Evolutionary conservation across 345 rosid species (phyloP), one percentile per base, ranked within the genome.

Genomic region (Aquilaria malaccensis): DNA sequence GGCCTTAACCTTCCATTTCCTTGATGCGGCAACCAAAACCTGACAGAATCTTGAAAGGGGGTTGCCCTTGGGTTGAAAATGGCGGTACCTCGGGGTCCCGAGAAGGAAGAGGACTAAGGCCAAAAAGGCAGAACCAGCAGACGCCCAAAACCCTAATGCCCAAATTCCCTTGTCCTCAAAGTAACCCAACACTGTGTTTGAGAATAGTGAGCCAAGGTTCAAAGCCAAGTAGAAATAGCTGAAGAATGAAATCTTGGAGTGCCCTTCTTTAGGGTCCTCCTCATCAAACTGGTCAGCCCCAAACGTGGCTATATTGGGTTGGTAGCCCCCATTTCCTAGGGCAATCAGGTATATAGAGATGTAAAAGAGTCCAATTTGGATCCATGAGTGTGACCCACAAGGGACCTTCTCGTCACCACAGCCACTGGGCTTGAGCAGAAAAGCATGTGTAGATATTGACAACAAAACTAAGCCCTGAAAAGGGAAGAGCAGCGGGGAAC

Each of bases 261-360:
- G 72, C 48, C 90, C 85, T 83, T 88, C 99, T 55, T 74, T 72
- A 1, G 91, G 80, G 72, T 94, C 89, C 52, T 86, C 92, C 59
- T 79, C 99, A 57, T 94, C 97, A 69, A 94, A 94, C 68, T 94
- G 99, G 66, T 94, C 97, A 9, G 99, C 95, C 60, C 97, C 97
- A 61, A 94, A 90, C 14, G 99, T 87, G 58, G 99, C 99, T 12
- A 94, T 88, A 46, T 64, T 94, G 0, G 99, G 97, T 59, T 94
- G 99, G 76, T 94, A 90, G 29, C 95, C 97, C 60, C 99, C 99
- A 37, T 94, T 84, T 45, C 99, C 99, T 9, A 94, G 79, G 15
- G 99, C 99, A 11, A 86, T 55, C 12, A 90, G 75, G 81, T 88
- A 94, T 32, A 83, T 79, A 3, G 99, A 82, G 2, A 90, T 72